Evolutionary conservation across 129 eudicot genomes (phyloP), one percentile per base, ranked within the genome.

Genomic region (Cynara cardunculus): DNA sequence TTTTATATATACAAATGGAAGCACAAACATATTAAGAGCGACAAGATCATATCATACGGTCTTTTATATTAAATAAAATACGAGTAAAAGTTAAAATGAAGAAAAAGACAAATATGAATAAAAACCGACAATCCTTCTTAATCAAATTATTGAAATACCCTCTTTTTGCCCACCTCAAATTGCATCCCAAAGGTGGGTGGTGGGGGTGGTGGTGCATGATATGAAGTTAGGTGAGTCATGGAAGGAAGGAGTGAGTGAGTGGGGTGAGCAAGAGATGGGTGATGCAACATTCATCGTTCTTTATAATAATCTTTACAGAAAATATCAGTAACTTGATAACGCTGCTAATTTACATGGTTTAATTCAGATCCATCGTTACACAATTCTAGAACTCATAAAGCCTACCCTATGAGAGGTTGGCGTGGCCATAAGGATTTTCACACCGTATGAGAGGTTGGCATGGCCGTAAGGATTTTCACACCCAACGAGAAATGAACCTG

Each of bases 151-250:
- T 80, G 72, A 71, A 56, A 80, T 24, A 25, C n/a, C 75, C 25
- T 71, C 32, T 71, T 80, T 79, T 80, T 71, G 62, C 28, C 70
- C 83, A 80, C 83, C 24, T 80, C 69, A 28, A 44, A 67, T 71
- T 80, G 61, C 71, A 71, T 59, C 78, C 59, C 28, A 56, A 9
- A 71, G 25, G 25, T 71, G 74, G 16, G 56, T 64, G 41, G 72
- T 77, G 81, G 77, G 67, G 70, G 77, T 71, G 62, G 62, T 56
- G 61, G 64, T 80, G 77, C 83, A 56, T 71, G 78, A 80, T 71
- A 71, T 71, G 77, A 80, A 79, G 41, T 56, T 80, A 31, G 83
- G 78, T 71, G 77, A 49, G 41, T 56, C 72, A 80, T 56, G 16
- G 10, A 25, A 6, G 46, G 75, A 78, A 69, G 13, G 69, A n/a